phyloP scores from a whole-genome alignment of 768 basidiomycete genomes.

The Leccinum subgranulosum region DNA sequence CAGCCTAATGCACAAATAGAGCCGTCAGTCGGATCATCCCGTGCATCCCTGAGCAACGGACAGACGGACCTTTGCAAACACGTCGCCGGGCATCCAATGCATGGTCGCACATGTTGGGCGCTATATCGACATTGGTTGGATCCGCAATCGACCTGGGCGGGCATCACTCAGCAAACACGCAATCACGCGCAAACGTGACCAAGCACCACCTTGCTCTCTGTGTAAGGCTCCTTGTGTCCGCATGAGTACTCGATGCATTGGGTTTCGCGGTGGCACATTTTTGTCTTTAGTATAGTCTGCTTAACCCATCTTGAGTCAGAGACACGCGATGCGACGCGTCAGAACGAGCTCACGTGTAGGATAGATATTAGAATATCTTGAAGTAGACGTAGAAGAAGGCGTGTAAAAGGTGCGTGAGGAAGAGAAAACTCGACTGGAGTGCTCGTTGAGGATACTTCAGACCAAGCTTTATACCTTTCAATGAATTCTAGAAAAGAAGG shows the following conservation, averaged over 20 bases:
- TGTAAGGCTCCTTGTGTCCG: slow-evolving; percentile 34
- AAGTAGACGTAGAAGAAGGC: slow-evolving; percentile 4
- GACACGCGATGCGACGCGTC: background rate
- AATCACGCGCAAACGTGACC: slow-evolving; percentile 24
- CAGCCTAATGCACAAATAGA: slow-evolving; percentile 15
- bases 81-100: slow-evolving; percentile 36
- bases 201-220: slow-evolving; percentile 28
- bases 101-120: slow-evolving; percentile 31
- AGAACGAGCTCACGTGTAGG: slow-evolving; percentile 17
- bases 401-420: background rate
- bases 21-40: slow-evolving; percentile 15
- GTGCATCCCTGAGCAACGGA: background rate
- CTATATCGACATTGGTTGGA: slow-evolving; percentile 44
- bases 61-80: slow-evolving; percentile 40
- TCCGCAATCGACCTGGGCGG: slow-evolving; percentile 41
- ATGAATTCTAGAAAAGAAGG: slow-evolving; percentile 5
- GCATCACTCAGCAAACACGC: slow-evolving; percentile 14
- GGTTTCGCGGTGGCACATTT: slow-evolving; percentile 45
- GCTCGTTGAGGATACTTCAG: slow-evolving; percentile 6
- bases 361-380: slow-evolving; percentile 20
- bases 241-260: slow-evolving; percentile 38
- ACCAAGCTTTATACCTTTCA: slow-evolving; percentile 23
- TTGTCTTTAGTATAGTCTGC: slow-evolving; percentile 9
- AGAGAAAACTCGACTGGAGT: slow-evolving; percentile 6
- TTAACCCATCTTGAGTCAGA: slow-evolving; percentile 6